Conservation (phyloP, 2,329 filamentous ascomycete species). For the Neocatenulostroma microsporum region DNA sequence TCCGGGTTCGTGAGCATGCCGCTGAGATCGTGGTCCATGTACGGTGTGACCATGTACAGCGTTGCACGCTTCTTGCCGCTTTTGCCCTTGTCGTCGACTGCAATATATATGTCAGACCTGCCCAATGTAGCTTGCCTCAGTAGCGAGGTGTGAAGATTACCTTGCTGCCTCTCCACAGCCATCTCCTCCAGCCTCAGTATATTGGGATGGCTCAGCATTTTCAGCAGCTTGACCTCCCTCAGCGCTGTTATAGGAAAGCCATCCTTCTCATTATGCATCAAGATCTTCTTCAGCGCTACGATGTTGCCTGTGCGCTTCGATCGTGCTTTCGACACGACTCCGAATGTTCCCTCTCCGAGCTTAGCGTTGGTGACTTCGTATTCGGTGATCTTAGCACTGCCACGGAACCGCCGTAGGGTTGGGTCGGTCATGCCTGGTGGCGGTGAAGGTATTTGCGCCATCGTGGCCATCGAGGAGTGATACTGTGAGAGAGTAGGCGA, state of each 20-base stretch:
- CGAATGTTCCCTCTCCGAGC: slow-evolving; percentile 92
- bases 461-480: slow-evolving; percentile 39
- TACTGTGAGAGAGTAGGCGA: slow-evolving; percentile 8
- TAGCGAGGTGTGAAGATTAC: slow-evolving; percentile 45
- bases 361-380: slow-evolving; percentile 69
- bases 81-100: slow-evolving; percentile 27
- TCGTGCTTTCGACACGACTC: slow-evolving; percentile 85
- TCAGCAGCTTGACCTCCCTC: slow-evolving; percentile 94
- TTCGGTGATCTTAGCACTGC: slow-evolving; percentile 74
- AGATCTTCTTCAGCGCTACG: slow-evolving; percentile 93
- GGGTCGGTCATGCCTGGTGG: slow-evolving; percentile 36
- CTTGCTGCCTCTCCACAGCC: slow-evolving; percentile 83
- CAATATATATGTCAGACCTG: slow-evolving; percentile 3
- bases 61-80: slow-evolving; percentile 56
- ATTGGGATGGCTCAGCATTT: slow-evolving; percentile 83
- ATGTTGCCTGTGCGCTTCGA: slow-evolving; percentile 65
- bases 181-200: slow-evolving; percentile 86
- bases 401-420: slow-evolving; percentile 57
- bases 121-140: background rate
- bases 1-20: slow-evolving; percentile 91
- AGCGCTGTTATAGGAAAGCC: slow-evolving; percentile 98
- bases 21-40: slow-evolving; percentile 99
- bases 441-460: slow-evolving; percentile 40
- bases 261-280: slow-evolving; percentile 99
- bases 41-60: slow-evolving; percentile 98